Conservation (phyloP, 2,329 filamentous ascomycete species). For the Xylaria sp. region DNA sequence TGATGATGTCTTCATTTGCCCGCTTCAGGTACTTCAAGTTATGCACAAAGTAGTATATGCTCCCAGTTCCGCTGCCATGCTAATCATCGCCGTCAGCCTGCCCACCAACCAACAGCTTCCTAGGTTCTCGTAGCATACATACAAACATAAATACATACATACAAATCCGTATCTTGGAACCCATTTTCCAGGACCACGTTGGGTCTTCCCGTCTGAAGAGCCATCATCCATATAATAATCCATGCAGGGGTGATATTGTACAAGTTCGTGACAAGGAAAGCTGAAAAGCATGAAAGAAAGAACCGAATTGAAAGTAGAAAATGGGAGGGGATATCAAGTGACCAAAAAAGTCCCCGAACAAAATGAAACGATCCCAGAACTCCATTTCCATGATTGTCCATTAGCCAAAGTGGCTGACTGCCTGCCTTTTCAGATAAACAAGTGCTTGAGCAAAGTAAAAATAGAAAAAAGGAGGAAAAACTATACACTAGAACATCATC, state of each 20-base stretch:
- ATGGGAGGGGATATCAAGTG: constrained; percentile 22
- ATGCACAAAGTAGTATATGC: constrained; percentile 33
- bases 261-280: constrained; percentile 31
- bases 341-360: constrained; percentile 6
- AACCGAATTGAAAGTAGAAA: constrained; percentile 14
- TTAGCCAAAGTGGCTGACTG: constrained; percentile 28
- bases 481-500: constrained; percentile 68
- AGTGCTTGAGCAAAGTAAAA: constrained; percentile 2
- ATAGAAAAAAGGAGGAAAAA: constrained; percentile 5
- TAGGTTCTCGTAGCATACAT: constrained; percentile 26
- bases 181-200: constrained; percentile 30
- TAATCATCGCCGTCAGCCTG: constrained; percentile 15
- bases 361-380: constrained; percentile 17
- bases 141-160: constrained; percentile 29
- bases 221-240: constrained; percentile 36
- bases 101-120: constrained; percentile 14
- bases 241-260: constrained; percentile 37
- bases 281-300: constrained; percentile 15
- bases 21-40: constrained; percentile 21
- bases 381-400: constrained; percentile 32
- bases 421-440: constrained; percentile 35
- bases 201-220: constrained; percentile 26
- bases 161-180: constrained; percentile 32
- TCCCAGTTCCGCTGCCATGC: constrained; percentile 22
- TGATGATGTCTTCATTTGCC: constrained; percentile 28